These are phyloP conservation scores for Bipolaris cookei DNA, from an alignment of 2,329 filamentous ascomycete species.

Conservation along the genomic window DNA sequence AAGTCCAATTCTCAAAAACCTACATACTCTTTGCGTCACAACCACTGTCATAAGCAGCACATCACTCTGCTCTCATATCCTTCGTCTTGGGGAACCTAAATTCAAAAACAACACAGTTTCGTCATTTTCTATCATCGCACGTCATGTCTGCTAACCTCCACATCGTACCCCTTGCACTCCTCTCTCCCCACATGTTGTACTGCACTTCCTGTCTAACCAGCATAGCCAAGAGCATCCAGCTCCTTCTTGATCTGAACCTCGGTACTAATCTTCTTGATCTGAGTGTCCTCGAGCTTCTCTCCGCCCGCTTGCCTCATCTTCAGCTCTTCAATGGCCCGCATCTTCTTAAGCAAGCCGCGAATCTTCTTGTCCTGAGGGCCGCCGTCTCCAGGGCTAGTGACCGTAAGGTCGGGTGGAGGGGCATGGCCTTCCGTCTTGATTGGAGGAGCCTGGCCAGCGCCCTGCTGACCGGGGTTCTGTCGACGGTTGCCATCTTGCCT, in stretches of 20 bases:
- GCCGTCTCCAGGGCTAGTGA: conserved; percentile 62
- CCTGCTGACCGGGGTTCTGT: conserved; percentile 32
- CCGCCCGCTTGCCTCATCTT: conserved; percentile 95
- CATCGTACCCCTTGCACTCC: background rate
- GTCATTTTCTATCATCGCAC: background rate
- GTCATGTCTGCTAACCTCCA: background rate
- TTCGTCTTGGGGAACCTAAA: background rate
- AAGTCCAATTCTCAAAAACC: background rate
- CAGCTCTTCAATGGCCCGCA: conserved; percentile 94
- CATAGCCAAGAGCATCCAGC: conserved; percentile 66
- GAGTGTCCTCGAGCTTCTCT: conserved; percentile 97
- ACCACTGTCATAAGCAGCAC: background rate
- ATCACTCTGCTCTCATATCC: background rate
- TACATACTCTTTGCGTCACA: background rate
- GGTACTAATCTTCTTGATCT: conserved; percentile 96
- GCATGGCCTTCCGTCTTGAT: conserved; percentile 44
- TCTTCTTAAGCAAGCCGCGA: conserved; percentile 91
- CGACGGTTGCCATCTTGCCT: conserved; percentile 37
- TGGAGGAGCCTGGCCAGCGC: conserved; percentile 26
- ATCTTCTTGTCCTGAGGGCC: conserved; percentile 92
- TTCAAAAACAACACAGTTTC: background rate
- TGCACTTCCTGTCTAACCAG: conserved; percentile 21
- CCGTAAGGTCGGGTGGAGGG: conserved; percentile 57
- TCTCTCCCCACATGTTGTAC: background rate
- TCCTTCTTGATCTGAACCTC: conserved; percentile 86